Percentiles rank a stretch among this genome's conserved stretches.
These are phyloP conservation scores for Rhodotorula sp. DNA, from an alignment of 1,284 basidiomycete species.

Conservation along the genomic window DNA sequence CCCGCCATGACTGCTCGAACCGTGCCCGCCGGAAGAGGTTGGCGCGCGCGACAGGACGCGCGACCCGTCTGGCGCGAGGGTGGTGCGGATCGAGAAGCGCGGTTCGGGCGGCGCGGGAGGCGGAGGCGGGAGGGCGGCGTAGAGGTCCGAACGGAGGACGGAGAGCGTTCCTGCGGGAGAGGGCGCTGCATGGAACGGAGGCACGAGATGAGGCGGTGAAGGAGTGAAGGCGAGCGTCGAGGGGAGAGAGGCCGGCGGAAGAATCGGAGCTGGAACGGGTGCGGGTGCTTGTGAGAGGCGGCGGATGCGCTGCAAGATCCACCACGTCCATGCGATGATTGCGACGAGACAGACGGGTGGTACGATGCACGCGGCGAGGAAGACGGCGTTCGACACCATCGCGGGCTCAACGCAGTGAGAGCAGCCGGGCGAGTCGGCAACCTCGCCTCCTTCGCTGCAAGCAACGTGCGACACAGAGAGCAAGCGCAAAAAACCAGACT, in stretches of 20 bases:
- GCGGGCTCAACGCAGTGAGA: background rate
- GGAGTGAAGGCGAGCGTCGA: background rate
- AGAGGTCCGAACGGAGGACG: background rate
- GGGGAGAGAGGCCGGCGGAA: background rate
- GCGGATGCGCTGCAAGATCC: background rate
- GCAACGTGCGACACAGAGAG: too few relatives aligned
- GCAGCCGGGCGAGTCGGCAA: background rate
- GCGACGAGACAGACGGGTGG: constrained; percentile 7
- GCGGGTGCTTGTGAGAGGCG: background rate
- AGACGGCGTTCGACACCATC: constrained; percentile 1
- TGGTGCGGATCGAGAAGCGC: constrained; percentile 10
- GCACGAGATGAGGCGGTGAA: background rate
- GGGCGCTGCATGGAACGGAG: background rate
- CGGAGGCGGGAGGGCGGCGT: background rate
- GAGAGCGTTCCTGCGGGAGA: background rate
- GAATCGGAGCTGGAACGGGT: background rate
- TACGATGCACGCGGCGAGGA: constrained; percentile 15
- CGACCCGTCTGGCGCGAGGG: constrained; percentile 2
- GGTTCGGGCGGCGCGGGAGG: background rate
- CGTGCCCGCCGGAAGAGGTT: constrained; percentile 2
- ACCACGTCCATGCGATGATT: background rate
- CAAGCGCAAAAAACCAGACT: too few relatives aligned
- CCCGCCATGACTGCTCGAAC: background rate
- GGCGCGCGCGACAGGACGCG: constrained; percentile 10
- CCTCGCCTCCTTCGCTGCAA: too few relatives aligned